These are phyloP conservation scores for Hymenoscyphus scutula DNA, from an alignment of 2,329 filamentous ascomycete genomes.

Conservation along the genomic window DNA sequence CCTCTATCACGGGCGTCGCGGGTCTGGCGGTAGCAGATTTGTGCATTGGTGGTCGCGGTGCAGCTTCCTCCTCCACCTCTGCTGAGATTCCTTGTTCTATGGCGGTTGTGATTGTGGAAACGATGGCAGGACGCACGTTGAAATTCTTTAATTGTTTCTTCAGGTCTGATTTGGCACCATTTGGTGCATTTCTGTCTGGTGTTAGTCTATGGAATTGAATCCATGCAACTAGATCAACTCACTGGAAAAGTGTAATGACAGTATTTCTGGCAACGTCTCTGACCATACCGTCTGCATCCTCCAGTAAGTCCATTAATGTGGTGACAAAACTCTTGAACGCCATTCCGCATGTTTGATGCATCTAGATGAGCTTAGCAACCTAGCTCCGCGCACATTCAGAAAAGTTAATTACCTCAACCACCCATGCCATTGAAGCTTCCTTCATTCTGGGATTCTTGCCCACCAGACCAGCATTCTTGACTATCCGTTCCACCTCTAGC, in stretches of 20 bases:
- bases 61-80: conserved; percentile 25
- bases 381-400: neutral
- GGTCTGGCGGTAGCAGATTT: conserved; percentile 48
- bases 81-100: conserved; percentile 46
- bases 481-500: conserved; percentile 72
- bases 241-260: conserved; percentile 85
- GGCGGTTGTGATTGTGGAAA: conserved; percentile 74
- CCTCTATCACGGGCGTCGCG: conserved; percentile 61
- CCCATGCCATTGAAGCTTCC: conserved; percentile 81
- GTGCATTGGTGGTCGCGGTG: conserved; percentile 42
- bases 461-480: conserved; percentile 74
- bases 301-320: conserved; percentile 77
- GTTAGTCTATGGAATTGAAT: conserved; percentile 13
- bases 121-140: conserved; percentile 84
- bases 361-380: conserved; percentile 46
- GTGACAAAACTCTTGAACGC: conserved; percentile 83
- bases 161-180: conserved; percentile 81
- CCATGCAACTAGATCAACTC: conserved; percentile 29
- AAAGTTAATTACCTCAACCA: conserved; percentile 60
- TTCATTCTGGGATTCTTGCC: conserved; percentile 83
- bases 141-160: conserved; percentile 82
- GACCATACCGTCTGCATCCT: conserved; percentile 86
- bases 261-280: conserved; percentile 80
- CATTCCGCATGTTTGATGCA: conserved; percentile 76
- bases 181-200: conserved; percentile 64